Base-by-base conservation (phyloP, 345 rosid species). In the Pistacia vera region DNA sequence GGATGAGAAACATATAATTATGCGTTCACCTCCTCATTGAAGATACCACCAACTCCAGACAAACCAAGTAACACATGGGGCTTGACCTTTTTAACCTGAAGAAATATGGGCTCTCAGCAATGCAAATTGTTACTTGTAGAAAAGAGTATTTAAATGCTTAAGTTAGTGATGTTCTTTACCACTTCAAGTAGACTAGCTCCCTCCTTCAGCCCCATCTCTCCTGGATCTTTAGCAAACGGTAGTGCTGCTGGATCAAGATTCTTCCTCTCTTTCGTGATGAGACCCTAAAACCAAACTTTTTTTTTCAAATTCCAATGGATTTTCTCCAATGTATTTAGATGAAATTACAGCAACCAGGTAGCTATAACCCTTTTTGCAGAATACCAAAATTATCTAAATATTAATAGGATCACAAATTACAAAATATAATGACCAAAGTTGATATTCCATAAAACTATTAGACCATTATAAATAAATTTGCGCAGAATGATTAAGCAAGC, bases 41-140 rank as follows among this genome's bases (percentile, higher is more conserved):
- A 96, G 88, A 93, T 73, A 36, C 99, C 98, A 70, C 97, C 98
- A 79, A 96, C 99, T 83, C 99, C 98, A 81, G 99, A 96, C 82
- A 96, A 85, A 83, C 99, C 99, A 82, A 96, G 97, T 82, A 96
- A 97, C 82, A 92, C 99, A 81, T 91, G 91, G 20, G 99, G 99
- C 83, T 83, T 93, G 78, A 91, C 85, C 84, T 79, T 89, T 83
- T 83, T 96, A 71, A 96, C 95, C 99, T 96, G 92, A 81, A 81
- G 16, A 81, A 46, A 4, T 8, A 22, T 67, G 66, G 70, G 58
- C 25, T 54, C 64, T 75, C 78, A 75, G 70, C 51, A 78, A 80
- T 55, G 33, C 55, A 56, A 76, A 55, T 64, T 78, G 66, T 65
- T 68, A 41, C 56, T n/a, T 8, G 25, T 49, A 68, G 1, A 69